phyloP scores from a whole-genome alignment of 805 yeast species.

The Zygotorulaspora chibaensis region DNA sequence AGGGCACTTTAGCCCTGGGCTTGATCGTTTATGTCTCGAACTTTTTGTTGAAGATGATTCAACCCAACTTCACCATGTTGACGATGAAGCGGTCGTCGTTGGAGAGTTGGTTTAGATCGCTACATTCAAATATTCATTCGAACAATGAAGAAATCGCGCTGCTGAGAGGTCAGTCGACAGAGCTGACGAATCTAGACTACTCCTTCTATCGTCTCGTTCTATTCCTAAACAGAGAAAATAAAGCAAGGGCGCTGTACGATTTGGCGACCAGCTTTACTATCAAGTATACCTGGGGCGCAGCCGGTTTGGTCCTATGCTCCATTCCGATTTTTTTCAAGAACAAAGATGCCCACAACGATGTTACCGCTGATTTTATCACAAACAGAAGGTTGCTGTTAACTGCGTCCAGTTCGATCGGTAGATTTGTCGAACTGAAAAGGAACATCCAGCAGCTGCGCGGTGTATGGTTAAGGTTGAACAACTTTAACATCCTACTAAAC shows the following conservation, averaged over 20 bases:
- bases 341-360: slow-evolving; percentile 28
- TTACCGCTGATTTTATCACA: slow-evolving; percentile 82
- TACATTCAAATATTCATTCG: slow-evolving; percentile 75
- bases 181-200: slow-evolving; percentile 69
- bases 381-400: slow-evolving; percentile 78
- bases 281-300: slow-evolving; percentile 94
- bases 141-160: slow-evolving; percentile 86
- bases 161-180: slow-evolving; percentile 75
- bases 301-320: slow-evolving; percentile 82
- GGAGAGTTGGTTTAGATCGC: slow-evolving; percentile 79
- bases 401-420: slow-evolving; percentile 84
- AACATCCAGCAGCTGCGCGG: slow-evolving; percentile 81
- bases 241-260: slow-evolving; percentile 74
- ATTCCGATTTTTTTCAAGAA: slow-evolving; percentile 75
- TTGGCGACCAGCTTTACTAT: slow-evolving; percentile 83
- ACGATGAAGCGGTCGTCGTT: slow-evolving; percentile 71
- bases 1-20: slow-evolving; percentile 75
- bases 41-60: slow-evolving; percentile 61
- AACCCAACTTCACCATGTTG: slow-evolving; percentile 85
- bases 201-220: slow-evolving; percentile 77
- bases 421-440: slow-evolving; percentile 79
- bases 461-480: slow-evolving; percentile 68
- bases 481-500: slow-evolving; percentile 60
- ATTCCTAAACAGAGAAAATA: slow-evolving; percentile 69
- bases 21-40: slow-evolving; percentile 79